Base-by-base conservation (phyloP, 441 rosid genomes). In the Gossypium gossypioides region DNA sequence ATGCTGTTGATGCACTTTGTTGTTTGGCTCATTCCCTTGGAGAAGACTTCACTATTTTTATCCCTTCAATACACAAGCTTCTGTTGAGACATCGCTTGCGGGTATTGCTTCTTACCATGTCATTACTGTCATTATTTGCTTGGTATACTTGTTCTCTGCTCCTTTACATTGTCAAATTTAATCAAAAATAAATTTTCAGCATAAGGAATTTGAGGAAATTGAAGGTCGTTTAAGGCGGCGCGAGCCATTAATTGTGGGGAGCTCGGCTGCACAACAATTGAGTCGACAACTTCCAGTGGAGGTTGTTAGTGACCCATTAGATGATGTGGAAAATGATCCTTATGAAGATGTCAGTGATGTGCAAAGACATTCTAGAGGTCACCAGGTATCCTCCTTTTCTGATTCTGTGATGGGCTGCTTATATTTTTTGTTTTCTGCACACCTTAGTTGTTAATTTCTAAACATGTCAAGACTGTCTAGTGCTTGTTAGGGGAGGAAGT, bases 1-100 rank as follows among this genome's bases (percentile, higher is more conserved):
- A 96, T 84, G 97, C 97, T 77, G 97, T 96, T 48, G 97, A 96
- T 80, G 98, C 98, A 57, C 90, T 96, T 71, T 96, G 99, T 82
- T 91, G 99, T 83, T 84, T 96, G 84, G 98, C 98, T 63, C 91
- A 91, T 85, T 92, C 99, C 80, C 94, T 96, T 56, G 99, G 99
- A 72, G 98, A 89, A 85, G 98, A 96, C 79, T 96, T 96, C 79
- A 90, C 91, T 77, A 88, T 96, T 83, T 93, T 96, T 78, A 90
- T 96, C 67, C 96, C 94, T 44, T 96, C 99, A 52, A 87, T 96
- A 78, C 97, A 89, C 87, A 96, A 90, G 76, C 92, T 96, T 70
- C 44, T 93, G 80, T 72, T 89, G 78, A 91, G 89, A 81, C 84
- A 91, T 76, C 91, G 84, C 55, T 84, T 91, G 54, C 87, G 84